Evolutionary conservation across 2,329 filamentous ascomycete genomes (phyloP).

Genomic region (Verticillium tricorpus): DNA sequence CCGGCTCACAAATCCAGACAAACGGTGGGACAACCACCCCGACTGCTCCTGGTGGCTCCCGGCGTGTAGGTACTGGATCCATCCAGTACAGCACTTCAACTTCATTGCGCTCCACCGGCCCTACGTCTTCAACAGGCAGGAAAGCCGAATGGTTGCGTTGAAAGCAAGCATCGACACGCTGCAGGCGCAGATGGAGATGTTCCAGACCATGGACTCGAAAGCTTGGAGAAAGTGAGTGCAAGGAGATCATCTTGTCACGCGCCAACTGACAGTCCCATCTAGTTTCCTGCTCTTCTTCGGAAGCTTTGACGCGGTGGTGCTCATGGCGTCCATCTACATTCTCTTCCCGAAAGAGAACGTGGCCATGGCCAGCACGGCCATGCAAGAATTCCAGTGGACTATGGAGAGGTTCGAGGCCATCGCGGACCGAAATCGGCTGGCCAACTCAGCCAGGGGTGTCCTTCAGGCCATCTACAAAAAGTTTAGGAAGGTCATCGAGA

Average conservation of each 20-base stretch:
- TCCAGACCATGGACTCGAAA: conserved; percentile 42
- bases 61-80: conserved; percentile 37
- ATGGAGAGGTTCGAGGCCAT: conserved; percentile 53
- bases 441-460: conserved; percentile 49
- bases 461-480: conserved; percentile 50
- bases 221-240: conserved; percentile 39
- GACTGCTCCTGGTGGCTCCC: conserved; percentile 55
- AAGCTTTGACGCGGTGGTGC: conserved; percentile 59
- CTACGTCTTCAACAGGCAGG: conserved; percentile 54
- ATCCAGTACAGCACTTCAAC: conserved; percentile 43
- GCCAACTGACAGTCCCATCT: neutral
- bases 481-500: conserved; percentile 44
- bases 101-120: conserved; percentile 57
- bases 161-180: conserved; percentile 52
- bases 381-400: conserved; percentile 56
- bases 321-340: conserved; percentile 57
- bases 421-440: conserved; percentile 47
- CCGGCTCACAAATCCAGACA: conserved; percentile 52
- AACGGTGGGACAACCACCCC: conserved; percentile 48
- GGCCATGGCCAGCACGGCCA: conserved; percentile 39
- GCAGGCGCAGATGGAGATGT: conserved; percentile 45
- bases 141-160: conserved; percentile 51
- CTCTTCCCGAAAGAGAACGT: conserved; percentile 53
- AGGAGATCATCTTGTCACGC: neutral
- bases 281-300: conserved; percentile 56